phyloP scores from a whole-genome alignment of 2,329 filamentous ascomycete species.

The Diaporthe batatas region DNA sequence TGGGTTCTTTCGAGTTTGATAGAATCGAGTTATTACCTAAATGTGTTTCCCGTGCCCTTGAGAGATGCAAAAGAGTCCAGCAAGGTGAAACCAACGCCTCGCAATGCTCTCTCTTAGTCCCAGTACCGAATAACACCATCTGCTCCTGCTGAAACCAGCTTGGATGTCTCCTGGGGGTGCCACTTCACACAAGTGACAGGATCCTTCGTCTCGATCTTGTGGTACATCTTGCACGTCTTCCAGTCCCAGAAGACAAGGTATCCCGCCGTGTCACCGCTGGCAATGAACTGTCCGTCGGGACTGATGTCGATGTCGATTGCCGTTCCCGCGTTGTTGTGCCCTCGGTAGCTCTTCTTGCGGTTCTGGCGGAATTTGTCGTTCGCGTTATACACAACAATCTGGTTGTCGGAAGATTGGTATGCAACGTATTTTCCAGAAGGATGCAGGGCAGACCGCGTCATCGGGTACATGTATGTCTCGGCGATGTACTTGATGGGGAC shows the following conservation, averaged over 20 bases:
- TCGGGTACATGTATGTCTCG: slow-evolving; percentile 97
- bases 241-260: slow-evolving; percentile 98
- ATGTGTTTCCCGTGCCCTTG: background rate
- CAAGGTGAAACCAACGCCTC: background rate
- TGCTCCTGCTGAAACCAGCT: slow-evolving; percentile 90
- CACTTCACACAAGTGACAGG: slow-evolving; percentile 90
- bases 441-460: slow-evolving; percentile 87
- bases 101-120: slow-evolving; percentile 71
- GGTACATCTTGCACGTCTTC: slow-evolving; percentile 99
- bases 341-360: slow-evolving; percentile 94
- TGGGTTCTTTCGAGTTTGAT: background rate
- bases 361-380: slow-evolving; percentile 98
- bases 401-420: slow-evolving; percentile 94
- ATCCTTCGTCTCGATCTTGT: slow-evolving; percentile 90
- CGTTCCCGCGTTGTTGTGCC: slow-evolving; percentile 95
- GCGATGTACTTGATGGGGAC: slow-evolving; percentile 99
- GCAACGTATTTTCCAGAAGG: slow-evolving; percentile 94
- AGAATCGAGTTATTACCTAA: slow-evolving; percentile 36
- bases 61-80: background rate
- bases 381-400: slow-evolving; percentile 94
- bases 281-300: slow-evolving; percentile 92
- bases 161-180: slow-evolving; percentile 98
- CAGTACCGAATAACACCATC: slow-evolving; percentile 92
- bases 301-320: slow-evolving; percentile 90
- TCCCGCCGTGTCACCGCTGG: slow-evolving; percentile 87